phyloP scores from a whole-genome alignment of 2,329 filamentous ascomycete species.

The Ophiobolus disseminans region DNA sequence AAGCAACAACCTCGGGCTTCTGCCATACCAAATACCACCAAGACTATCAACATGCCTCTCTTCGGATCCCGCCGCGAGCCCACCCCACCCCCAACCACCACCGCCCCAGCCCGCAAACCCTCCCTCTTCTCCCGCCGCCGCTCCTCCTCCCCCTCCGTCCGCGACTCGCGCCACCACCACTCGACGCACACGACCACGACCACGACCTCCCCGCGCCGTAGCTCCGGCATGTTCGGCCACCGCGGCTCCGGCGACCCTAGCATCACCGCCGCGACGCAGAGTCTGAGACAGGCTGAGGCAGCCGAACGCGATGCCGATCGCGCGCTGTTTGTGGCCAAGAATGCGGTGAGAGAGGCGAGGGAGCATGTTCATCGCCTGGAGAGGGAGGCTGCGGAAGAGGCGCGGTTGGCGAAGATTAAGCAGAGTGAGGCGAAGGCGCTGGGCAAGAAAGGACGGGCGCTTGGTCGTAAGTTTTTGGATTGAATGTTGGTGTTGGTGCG shows the following conservation, averaged over 20 bases:
- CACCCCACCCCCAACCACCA: constrained; percentile 29
- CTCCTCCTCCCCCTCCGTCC: constrained; percentile 41
- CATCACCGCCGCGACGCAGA: constrained; percentile 67
- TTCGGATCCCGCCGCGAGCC: constrained; percentile 40
- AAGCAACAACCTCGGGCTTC: neutral
- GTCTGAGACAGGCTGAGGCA: constrained; percentile 66
- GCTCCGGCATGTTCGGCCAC: constrained; percentile 52
- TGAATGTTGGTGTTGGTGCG: neutral
- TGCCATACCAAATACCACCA: constrained; percentile 5
- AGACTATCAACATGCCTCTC: constrained; percentile 40
- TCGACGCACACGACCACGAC: constrained; percentile 26
- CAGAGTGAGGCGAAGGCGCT: constrained; percentile 69
- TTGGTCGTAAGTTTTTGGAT: constrained; percentile 53
- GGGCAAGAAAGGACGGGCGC: constrained; percentile 72
- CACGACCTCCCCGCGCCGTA: constrained; percentile 35
- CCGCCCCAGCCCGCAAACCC: constrained; percentile 31
- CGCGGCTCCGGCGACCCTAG: constrained; percentile 64
- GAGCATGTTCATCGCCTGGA: constrained; percentile 70
- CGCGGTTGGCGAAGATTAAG: constrained; percentile 71
- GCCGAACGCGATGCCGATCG: constrained; percentile 71
- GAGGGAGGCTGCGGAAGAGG: constrained; percentile 62
- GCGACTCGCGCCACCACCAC: constrained; percentile 23
- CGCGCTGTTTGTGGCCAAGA: constrained; percentile 65
- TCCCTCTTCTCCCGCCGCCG: constrained; percentile 49
- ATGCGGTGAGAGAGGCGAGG: constrained; percentile 67